These are phyloP conservation scores for Saturnispora galanensis DNA, from an alignment of 805 yeast genomes.

Conservation along the genomic window DNA sequence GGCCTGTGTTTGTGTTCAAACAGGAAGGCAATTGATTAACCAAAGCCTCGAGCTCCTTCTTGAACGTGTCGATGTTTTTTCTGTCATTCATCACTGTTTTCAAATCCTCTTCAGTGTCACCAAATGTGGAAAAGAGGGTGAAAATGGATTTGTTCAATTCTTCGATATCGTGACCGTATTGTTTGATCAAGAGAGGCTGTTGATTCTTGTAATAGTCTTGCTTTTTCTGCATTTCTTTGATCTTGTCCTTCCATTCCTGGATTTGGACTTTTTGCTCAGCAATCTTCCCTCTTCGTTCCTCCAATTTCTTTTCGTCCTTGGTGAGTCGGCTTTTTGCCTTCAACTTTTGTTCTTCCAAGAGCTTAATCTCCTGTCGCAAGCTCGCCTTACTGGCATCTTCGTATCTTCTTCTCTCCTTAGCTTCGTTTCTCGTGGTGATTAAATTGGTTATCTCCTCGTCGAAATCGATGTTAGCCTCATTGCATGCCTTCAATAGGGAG, in stretches of 20 bases:
- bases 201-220: constrained; percentile 5
- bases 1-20: constrained; percentile 24
- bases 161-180: constrained; percentile 17
- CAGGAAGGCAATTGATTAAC: constrained; percentile 18
- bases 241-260: constrained; percentile 24
- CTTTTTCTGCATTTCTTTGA: constrained; percentile 20
- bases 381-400: constrained; percentile 33
- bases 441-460: constrained; percentile 30
- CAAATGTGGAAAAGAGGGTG: constrained; percentile 21
- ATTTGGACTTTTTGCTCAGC: constrained; percentile 28
- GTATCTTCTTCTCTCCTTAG: constrained; percentile 30
- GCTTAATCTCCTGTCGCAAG: constrained; percentile 32
- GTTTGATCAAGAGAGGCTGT: constrained; percentile 15
- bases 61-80: constrained; percentile 20
- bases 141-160: constrained; percentile 22
- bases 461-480: constrained; percentile 27
- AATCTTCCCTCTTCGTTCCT: constrained; percentile 22
- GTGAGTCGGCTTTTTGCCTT: constrained; percentile 28
- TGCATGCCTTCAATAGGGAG: constrained; percentile 26
- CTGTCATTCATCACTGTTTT: constrained; percentile 21
- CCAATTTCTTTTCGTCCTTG: constrained; percentile 25
- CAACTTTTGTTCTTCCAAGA: constrained; percentile 33
- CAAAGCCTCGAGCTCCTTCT: constrained; percentile 16
- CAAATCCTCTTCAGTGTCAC: constrained; percentile 26
- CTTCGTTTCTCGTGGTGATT: constrained; percentile 27